Percentiles rank a stretch among this genome's conserved stretches.
Evolutionary conservation across 148 eudicot species (phyloP).

Genomic region (Cornus suecica): DNA sequence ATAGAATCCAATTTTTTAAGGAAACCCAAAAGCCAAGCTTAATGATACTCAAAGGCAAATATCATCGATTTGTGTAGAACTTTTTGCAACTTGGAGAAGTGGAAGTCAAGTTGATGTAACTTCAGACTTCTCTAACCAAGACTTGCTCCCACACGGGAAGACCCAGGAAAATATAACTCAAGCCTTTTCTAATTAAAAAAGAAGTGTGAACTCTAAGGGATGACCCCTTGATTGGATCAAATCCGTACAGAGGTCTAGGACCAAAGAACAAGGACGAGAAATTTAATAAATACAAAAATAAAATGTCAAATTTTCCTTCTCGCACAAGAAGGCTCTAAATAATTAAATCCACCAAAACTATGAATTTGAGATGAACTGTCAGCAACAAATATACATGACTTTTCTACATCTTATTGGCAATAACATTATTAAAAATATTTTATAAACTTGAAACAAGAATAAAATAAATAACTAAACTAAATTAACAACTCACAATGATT

Average conservation of each 20-base stretch:
- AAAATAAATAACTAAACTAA: no score
- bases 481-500: not conserved
- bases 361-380: no score
- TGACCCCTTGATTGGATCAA: not conserved
- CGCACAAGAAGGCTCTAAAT: not conserved
- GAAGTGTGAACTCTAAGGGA: not conserved
- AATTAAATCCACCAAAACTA: not conserved
- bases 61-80: not conserved
- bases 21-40: not conserved
- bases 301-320: not conserved
- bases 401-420: not conserved
- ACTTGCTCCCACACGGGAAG: not conserved
- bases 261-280: no score
- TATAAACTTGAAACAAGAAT: no score
- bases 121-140: not conserved
- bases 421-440: no score
- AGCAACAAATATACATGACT: no score
- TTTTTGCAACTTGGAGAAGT: not conserved
- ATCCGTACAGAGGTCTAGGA: no score
- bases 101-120: not conserved
- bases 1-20: no score
- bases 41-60: not conserved
- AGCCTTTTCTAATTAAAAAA: not conserved
- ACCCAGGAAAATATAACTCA: not conserved
- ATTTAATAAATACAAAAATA: no score